Evolutionary conservation across 257 asterid species (phyloP).

Genomic region (Capsicum chinense): DNA sequence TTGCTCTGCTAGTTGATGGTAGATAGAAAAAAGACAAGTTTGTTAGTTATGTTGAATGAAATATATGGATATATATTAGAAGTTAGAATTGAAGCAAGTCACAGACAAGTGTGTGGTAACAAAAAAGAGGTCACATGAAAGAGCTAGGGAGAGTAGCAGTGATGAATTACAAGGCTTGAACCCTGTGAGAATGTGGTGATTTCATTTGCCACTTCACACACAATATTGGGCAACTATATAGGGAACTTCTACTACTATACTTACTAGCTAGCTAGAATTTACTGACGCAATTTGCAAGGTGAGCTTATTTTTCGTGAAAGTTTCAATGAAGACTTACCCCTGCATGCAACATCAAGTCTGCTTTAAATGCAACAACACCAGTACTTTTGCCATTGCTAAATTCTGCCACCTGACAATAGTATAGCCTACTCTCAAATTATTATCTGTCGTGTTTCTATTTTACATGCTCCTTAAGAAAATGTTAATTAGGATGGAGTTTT

Average conservation of each 20-base stretch:
- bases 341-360: neutral
- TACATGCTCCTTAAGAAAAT: no score
- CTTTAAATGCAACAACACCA: neutral
- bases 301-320: slow-evolving; percentile 19
- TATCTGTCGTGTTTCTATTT: no score
- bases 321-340: slow-evolving; percentile 18
- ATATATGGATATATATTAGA: slow-evolving; percentile 40
- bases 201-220: neutral
- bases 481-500: no score
- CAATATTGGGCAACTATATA: neutral
- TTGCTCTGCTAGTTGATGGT: neutral
- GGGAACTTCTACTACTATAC: no score
- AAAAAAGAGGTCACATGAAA: slow-evolving; percentile 60
- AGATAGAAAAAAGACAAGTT: no score
- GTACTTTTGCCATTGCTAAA: no score
- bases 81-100: slow-evolving; percentile 66
- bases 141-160: slow-evolving; percentile 27
- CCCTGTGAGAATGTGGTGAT: slow-evolving; percentile 31
- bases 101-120: slow-evolving; percentile 41
- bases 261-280: no score
- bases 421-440: no score
- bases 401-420: no score
- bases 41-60: neutral
- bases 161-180: slow-evolving; percentile 39
- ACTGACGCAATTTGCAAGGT: no score